Evolutionary conservation across 176 grass and related monocot species (phyloP).

Genomic region (Musa beccarii): DNA sequence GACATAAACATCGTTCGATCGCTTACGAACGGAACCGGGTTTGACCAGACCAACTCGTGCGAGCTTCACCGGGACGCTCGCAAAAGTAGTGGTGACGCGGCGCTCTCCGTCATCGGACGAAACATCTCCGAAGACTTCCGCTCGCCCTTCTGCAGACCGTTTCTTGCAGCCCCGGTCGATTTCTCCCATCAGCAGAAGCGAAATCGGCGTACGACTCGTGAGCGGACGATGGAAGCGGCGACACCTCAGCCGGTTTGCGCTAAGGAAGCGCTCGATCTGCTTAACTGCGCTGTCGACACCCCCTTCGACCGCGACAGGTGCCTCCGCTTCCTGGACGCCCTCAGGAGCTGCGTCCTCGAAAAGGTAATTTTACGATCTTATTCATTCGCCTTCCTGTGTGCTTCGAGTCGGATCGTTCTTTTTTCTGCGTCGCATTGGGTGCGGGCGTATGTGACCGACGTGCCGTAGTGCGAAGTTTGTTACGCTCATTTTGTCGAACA

Average conservation of each 20-base stretch:
- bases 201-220: not conserved
- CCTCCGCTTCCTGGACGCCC: slow-evolving; percentile 54
- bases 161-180: too few relatives aligned
- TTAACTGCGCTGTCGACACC: slow-evolving; percentile 56
- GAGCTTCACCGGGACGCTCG: too few relatives aligned
- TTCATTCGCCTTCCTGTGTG: not conserved
- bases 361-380: slow-evolving; percentile 33
- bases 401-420: not conserved
- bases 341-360: slow-evolving; percentile 57
- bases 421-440: not conserved
- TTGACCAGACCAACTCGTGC: too few relatives aligned
- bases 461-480: not conserved
- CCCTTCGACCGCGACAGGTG: slow-evolving; percentile 73
- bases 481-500: not conserved
- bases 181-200: too few relatives aligned
- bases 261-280: slow-evolving; percentile 68
- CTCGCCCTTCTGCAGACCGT: too few relatives aligned
- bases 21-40: too few relatives aligned
- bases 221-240: slow-evolving; percentile 27
- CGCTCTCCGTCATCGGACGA: too few relatives aligned
- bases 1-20: too few relatives aligned
- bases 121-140: too few relatives aligned
- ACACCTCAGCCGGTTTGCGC: slow-evolving; percentile 60
- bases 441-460: not conserved
- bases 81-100: too few relatives aligned